Percentiles rank a stretch among this genome's conserved stretches.
These are phyloP conservation scores for Neonectria magnoliae DNA, from an alignment of 2,329 filamentous ascomycete genomes.

Conservation along the genomic window DNA sequence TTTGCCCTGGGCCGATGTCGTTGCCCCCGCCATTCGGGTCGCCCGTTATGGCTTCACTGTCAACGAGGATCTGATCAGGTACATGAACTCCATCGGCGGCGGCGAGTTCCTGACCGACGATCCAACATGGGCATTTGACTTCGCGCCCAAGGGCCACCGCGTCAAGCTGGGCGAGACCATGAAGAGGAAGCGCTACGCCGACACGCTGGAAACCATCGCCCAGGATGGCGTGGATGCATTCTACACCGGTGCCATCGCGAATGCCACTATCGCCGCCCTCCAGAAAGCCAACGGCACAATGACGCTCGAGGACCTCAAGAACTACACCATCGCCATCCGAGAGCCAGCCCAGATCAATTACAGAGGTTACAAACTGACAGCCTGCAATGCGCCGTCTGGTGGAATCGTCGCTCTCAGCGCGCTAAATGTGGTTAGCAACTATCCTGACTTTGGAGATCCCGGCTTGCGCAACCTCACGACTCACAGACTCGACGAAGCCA, in stretches of 20 bases:
- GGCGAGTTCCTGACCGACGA: constrained; percentile 68
- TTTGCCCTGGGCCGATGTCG: constrained; percentile 72
- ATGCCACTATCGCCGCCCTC: constrained; percentile 74
- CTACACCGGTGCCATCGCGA: constrained; percentile 74
- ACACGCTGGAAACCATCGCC: constrained; percentile 77
- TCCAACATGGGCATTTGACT: constrained; percentile 83
- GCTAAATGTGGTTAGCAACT: constrained; percentile 80
- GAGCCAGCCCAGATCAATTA: constrained; percentile 71
- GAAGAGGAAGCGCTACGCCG: constrained; percentile 77
- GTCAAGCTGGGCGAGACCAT: constrained; percentile 77
- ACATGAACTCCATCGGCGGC: constrained; percentile 66
- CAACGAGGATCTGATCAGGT: constrained; percentile 74
- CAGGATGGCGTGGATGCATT: constrained; percentile 72
- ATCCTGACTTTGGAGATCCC: constrained; percentile 53
- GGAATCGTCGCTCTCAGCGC: constrained; percentile 77
- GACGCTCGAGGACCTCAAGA: constrained; percentile 75
- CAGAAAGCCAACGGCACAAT: constrained; percentile 76
- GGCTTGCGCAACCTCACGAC: constrained; percentile 68
- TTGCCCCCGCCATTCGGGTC: constrained; percentile 76
- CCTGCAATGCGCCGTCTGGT: constrained; percentile 75
- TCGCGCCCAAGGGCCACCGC: constrained; percentile 77
- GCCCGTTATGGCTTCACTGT: constrained; percentile 79
- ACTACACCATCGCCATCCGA: constrained; percentile 75
- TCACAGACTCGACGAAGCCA: constrained; percentile 84
- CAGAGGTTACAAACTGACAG: constrained; percentile 75